Conservation (phyloP, 441 rosid species). For the Rhodomyrtus psidioides region DNA sequence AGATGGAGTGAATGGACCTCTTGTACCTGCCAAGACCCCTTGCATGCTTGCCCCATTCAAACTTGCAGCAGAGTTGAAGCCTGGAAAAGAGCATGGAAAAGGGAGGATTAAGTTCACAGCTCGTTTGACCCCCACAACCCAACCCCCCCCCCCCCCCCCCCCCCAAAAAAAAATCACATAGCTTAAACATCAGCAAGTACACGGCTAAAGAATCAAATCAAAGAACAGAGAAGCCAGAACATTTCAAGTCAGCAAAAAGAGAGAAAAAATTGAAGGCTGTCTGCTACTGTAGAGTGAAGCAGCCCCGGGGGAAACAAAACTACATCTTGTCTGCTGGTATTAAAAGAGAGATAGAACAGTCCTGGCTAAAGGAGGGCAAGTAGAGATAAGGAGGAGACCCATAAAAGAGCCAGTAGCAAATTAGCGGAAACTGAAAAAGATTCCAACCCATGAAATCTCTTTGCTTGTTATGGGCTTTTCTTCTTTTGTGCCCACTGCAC, state of each 20-base stretch:
- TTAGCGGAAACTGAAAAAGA: neutral
- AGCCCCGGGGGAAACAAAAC: neutral
- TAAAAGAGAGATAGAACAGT: neutral
- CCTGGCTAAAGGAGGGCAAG: neutral
- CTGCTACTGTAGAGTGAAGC: neutral
- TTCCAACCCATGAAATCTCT: neutral
- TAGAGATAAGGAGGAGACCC: neutral
- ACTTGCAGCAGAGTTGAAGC: conserved; percentile 1
- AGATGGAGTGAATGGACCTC: conserved; percentile 70
- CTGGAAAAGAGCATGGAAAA: neutral
- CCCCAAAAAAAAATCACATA: neutral
- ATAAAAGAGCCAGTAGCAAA: neutral
- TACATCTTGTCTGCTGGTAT: neutral
- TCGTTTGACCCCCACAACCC: neutral
- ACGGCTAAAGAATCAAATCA: neutral
- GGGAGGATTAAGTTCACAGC: neutral
- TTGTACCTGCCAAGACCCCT: conserved; percentile 22
- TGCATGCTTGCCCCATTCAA: conserved; percentile 40
- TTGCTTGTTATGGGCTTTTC: conserved; percentile 1
- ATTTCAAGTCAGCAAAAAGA: neutral
- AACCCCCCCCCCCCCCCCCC: too few species aligned
- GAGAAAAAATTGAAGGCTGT: neutral
- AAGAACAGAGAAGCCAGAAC: neutral
- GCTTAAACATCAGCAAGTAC: neutral
- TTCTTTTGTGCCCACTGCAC: conserved; percentile 8